A percentile compares a stretch with the other conserved stretches of the same genome.
Evolutionary conservation across 441 rosid species (phyloP).

Genomic region (Pelargonium myrrhifolium): DNA sequence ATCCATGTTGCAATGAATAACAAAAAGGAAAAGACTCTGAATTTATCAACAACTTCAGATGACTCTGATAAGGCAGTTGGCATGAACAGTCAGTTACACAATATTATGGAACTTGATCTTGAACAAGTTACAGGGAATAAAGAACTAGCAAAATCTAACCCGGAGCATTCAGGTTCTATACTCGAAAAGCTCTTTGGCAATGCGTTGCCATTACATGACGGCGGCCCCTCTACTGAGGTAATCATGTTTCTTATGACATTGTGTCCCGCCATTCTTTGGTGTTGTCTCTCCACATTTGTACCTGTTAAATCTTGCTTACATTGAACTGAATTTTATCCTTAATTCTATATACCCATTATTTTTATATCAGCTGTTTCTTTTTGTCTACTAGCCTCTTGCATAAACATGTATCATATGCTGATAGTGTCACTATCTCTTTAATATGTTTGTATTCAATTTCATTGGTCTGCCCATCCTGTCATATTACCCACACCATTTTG

Average conservation of each 20-base stretch:
- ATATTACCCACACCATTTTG: neutral
- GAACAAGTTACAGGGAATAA: constrained; percentile 28
- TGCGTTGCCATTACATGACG: constrained; percentile 44
- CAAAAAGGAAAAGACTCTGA: constrained; percentile 27
- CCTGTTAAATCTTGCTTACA: neutral
- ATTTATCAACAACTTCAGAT: constrained; percentile 35
- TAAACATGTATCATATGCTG: neutral
- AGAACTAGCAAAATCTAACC: constrained; percentile 33
- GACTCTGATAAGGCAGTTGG: constrained; percentile 30
- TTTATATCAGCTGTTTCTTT: neutral
- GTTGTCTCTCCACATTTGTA: neutral
- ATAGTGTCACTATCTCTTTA: neutral
- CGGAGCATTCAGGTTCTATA: constrained; percentile 46
- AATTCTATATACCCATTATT: neutral
- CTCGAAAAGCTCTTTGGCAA: constrained; percentile 72
- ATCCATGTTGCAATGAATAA: constrained; percentile 23
- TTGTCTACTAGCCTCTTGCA: neutral
- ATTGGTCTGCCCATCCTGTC: neutral
- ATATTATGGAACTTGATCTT: constrained; percentile 37
- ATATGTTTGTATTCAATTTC: neutral
- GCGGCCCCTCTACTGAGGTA: constrained; percentile 60
- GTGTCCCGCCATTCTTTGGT: neutral
- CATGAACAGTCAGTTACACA: constrained; percentile 27
- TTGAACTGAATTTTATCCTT: neutral
- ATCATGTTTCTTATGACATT: constrained; percentile 11